Conservation (phyloP, 768 basidiomycete species). For the Russula sp. region DNA sequence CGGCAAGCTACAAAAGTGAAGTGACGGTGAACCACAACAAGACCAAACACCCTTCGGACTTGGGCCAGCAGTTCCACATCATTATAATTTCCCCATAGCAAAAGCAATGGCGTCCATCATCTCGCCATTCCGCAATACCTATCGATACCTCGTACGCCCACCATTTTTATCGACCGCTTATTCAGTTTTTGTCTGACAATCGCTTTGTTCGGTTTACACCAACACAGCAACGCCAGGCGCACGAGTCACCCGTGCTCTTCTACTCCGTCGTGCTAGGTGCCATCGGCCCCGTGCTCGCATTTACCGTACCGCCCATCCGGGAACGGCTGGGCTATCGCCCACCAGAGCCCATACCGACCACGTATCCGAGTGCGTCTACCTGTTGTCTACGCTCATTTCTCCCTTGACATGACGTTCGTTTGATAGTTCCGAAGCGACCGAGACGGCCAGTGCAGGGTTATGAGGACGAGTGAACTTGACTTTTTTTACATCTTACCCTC, state of each 20-base stretch:
- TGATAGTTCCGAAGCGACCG: constrained; percentile 61
- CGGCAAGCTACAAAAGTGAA: no score
- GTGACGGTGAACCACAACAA: no score
- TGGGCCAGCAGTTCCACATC: no score
- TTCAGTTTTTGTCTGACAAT: neutral
- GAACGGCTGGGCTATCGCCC: constrained; percentile 63
- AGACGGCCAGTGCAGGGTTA: constrained; percentile 66
- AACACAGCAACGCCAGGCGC: constrained; percentile 77
- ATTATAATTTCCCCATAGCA: neutral
- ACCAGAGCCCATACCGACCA: constrained; percentile 61
- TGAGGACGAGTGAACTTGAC: constrained; percentile 41
- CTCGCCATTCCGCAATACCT: constrained; percentile 43
- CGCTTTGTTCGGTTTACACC: neutral
- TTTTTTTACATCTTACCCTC: neutral
- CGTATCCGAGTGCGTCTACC: constrained; percentile 63
- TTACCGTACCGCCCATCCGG: constrained; percentile 75
- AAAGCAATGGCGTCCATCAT: constrained; percentile 38
- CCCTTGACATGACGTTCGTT: neutral
- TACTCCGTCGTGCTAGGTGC: constrained; percentile 72
- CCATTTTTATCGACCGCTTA: neutral
- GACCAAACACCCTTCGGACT: no score
- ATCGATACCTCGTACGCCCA: constrained; percentile 33
- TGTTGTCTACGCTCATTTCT: neutral
- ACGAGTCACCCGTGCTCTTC: constrained; percentile 88
- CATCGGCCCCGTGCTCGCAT: constrained; percentile 66